Evolutionary conservation across 176 grass and related monocot genomes (phyloP).

Genomic region (Triticum dicoccoides): DNA sequence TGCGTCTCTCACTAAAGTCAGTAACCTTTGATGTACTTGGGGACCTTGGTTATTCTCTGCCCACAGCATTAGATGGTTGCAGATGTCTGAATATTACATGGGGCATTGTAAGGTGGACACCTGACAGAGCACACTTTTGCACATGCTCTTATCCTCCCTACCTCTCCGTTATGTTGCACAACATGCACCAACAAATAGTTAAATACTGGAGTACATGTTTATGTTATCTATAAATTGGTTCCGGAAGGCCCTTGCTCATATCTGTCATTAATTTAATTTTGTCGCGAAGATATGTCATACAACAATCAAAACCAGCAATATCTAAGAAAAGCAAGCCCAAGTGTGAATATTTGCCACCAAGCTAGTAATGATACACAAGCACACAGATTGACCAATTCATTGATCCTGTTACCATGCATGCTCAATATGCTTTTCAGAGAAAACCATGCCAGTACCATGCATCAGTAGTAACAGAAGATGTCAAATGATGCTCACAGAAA

Average conservation of each 20-base stretch:
- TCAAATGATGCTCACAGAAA: not conserved
- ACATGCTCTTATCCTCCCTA: not conserved
- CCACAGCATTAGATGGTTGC: not conserved
- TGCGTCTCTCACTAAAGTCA: not conserved
- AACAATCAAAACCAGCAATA: conserved; percentile 13
- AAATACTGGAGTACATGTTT: not conserved
- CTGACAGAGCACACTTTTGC: not conserved
- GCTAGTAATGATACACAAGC: too few species aligned
- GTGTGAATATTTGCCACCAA: not conserved
- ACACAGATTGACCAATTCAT: not conserved
- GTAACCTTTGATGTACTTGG: not conserved
- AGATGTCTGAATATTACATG: not conserved
- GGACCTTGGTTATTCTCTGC: not conserved
- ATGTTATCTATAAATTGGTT: conserved; percentile 13
- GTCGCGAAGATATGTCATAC: not conserved
- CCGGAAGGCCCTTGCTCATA: not conserved
- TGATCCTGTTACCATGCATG: not conserved
- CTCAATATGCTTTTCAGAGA: conserved; percentile 22
- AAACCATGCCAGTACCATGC: not conserved
- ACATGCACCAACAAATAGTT: conserved; percentile 14
- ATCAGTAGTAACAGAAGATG: not conserved
- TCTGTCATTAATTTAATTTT: not conserved
- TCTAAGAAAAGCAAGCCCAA: not conserved
- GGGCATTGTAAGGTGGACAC: not conserved
- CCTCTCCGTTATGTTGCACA: not conserved